Evolutionary conservation across 768 basidiomycete species (phyloP), one percentile per base, ranked within the genome.

Genomic region (Cystofilobasidium macerans): DNA sequence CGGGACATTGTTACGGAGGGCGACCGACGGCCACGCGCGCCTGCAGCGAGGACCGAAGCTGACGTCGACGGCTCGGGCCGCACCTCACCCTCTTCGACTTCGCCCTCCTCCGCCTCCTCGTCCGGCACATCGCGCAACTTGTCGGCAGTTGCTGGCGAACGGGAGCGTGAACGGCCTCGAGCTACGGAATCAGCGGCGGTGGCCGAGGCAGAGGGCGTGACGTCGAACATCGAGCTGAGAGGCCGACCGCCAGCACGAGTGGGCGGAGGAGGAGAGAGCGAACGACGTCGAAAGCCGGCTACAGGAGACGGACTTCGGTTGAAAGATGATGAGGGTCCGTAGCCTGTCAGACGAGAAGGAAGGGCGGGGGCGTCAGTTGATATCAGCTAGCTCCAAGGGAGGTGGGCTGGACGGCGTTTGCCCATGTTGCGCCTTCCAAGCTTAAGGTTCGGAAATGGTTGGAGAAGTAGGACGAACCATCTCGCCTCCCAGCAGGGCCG

Each of bases 1-100:
- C 30, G 51, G 7, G 51, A 54, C 18, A 30, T 3, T n/a, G n/a
- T n/a, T 26, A 22, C 5, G 5, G 51, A 54, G 28, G 16, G 28
- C 18, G 51, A 54, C 51, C 51, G 51, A 5, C 51, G 8, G 13
- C 9, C 2, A 30, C 51, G 51, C 28, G 51, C 16, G 28, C 51
- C 33, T 28, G 18, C 9, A 32, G 30, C 14, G 30, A 32, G 18
- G 28, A 30, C 28, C 24, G 26, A 16, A 16, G 30, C 36, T 28
- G 9, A 4, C 24, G 43, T 9, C 30, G 24, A 22, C 11, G 16
- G 22, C 35, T 40, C 61, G 22, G 30, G 35, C 32, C 22, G 35
- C 4, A 62, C 47, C 20, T 63, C 51, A 38, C 53, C 62, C 35
- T 63, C 62, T 20, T 54, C 62, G 26, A 53, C 48, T 18, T 63